Percentiles rank a stretch among this genome's conserved stretches.
phyloP scores from a whole-genome alignment of 2,329 filamentous ascomycete species.

The Colletotrichum tamarilloi region DNA sequence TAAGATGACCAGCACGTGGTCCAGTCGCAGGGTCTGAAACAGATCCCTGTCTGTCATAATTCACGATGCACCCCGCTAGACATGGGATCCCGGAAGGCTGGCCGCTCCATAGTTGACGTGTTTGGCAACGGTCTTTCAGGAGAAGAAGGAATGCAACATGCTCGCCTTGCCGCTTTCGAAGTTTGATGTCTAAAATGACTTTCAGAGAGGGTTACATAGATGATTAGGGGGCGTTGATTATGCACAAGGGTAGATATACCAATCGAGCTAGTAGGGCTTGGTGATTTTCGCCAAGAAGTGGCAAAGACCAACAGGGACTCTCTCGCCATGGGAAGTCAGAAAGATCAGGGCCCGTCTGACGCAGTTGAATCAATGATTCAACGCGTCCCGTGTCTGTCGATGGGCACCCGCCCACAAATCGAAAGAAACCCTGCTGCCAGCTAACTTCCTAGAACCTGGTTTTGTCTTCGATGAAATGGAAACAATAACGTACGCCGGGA shows the following conservation, averaged over 20 bases:
- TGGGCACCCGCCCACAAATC: neutral
- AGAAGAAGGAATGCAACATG: neutral
- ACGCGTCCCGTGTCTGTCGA: neutral
- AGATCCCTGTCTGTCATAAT: constrained; percentile 1
- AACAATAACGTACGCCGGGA: neutral
- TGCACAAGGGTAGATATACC: neutral
- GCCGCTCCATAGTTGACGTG: neutral
- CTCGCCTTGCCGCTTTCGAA: neutral
- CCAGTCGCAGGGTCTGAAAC: constrained; percentile 6
- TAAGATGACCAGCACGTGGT: neutral
- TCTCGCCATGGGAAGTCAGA: no score
- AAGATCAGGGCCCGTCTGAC: neutral
- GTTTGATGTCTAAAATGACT: neutral
- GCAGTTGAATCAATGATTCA: neutral
- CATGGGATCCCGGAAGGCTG: neutral
- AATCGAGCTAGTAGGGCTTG: neutral
- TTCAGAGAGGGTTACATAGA: neutral
- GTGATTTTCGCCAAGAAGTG: neutral
- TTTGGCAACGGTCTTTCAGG: neutral
- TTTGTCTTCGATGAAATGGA: constrained; percentile 16
- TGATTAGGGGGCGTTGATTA: no score
- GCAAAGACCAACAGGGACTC: neutral
- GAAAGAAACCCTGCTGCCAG: constrained; percentile 8
- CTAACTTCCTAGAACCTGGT: constrained; percentile 1
- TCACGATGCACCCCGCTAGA: constrained; percentile 1